These are phyloP conservation scores for Casaregolazyma suthepensis DNA, from an alignment of 1,139 yeast species.

Conservation along the genomic window DNA sequence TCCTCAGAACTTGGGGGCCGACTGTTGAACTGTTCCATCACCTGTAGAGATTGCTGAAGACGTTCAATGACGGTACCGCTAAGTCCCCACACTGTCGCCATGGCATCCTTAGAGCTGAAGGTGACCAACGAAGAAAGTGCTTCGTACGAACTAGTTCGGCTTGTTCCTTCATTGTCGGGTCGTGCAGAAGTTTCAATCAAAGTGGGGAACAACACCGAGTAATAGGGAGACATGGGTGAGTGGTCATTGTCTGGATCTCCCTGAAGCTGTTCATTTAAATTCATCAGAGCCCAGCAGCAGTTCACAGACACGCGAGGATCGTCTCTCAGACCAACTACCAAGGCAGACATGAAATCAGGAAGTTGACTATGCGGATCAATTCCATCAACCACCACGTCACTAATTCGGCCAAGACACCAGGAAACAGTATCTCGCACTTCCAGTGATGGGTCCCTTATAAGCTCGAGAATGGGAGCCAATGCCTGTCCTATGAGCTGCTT, in stretches of 20 bases:
- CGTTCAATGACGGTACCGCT: slow-evolving; percentile 71
- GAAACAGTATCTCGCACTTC: slow-evolving; percentile 97
- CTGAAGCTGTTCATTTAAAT: slow-evolving; percentile 78
- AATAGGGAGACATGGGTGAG: slow-evolving; percentile 68
- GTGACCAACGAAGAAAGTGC: slow-evolving; percentile 79
- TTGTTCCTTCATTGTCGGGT: slow-evolving; percentile 72
- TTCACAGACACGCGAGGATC: slow-evolving; percentile 91
- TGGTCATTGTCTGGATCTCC: slow-evolving; percentile 49
- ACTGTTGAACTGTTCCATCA: slow-evolving; percentile 39
- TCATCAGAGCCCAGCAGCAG: slow-evolving; percentile 96
- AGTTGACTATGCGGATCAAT: slow-evolving; percentile 60
- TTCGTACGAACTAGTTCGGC: slow-evolving; percentile 96
- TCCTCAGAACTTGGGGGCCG: slow-evolving; percentile 45
- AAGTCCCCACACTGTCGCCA: slow-evolving; percentile 61
- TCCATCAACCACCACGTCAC: slow-evolving; percentile 78
- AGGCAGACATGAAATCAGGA: slow-evolving; percentile 64
- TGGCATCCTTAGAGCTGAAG: slow-evolving; percentile 65
- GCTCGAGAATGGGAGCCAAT: slow-evolving; percentile 62
- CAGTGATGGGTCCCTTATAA: slow-evolving; percentile 66
- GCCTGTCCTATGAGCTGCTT: slow-evolving; percentile 71
- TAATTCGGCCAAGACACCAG: slow-evolving; percentile 96
- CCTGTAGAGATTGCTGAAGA: slow-evolving; percentile 59
- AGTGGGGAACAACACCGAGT: slow-evolving; percentile 60
- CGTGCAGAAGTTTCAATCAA: slow-evolving; percentile 64
- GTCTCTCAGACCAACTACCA: slow-evolving; percentile 72